These are phyloP conservation scores for Botryotinia calthae DNA, from an alignment of 2,329 filamentous ascomycete species.

Conservation along the genomic window DNA sequence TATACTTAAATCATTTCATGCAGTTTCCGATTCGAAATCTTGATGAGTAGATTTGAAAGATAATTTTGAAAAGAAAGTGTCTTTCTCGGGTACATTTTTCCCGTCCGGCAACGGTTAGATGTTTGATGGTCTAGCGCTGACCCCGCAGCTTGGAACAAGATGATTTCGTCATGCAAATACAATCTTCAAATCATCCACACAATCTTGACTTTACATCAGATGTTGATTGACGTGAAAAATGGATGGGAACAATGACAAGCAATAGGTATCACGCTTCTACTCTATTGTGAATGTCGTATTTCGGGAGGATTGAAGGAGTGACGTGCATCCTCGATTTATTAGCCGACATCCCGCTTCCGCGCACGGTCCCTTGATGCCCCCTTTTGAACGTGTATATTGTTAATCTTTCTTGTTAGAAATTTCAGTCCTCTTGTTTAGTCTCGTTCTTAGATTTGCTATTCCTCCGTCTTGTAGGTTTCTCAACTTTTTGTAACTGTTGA, in stretches of 20 bases:
- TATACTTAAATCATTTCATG: neutral
- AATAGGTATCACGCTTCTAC: neutral
- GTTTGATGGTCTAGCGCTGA: neutral
- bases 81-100: neutral
- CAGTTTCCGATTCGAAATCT: neutral
- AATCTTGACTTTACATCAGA: neutral
- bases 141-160: neutral
- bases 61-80: neutral
- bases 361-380: neutral
- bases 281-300: neutral
- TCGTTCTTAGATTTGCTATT: neutral
- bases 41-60: neutral
- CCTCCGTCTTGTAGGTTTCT: neutral
- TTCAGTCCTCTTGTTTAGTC: neutral
- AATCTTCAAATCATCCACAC: neutral
- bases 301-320: neutral
- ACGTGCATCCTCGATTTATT: neutral
- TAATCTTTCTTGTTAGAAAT: neutral
- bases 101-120: neutral
- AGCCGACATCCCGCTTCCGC: neutral
- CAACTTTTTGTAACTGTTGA: neutral
- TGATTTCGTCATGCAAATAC: neutral
- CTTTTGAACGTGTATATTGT: neutral
- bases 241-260: neutral
- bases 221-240: no score